Conservation (phyloP, 257 asterid genomes). For the Lantana camara region DNA sequence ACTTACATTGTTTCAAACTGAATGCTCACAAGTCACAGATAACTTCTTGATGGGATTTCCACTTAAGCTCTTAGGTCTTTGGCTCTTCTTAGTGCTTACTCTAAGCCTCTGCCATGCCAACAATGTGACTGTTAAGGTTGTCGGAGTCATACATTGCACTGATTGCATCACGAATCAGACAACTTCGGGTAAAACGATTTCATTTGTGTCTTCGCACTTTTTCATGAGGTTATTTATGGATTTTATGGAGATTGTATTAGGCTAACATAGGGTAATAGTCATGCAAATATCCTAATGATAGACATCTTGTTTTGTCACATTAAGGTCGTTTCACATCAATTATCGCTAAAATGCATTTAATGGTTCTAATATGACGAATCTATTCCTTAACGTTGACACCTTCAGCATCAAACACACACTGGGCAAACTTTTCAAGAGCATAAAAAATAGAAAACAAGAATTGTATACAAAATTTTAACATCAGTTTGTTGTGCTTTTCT, state of each 20-base stretch:
- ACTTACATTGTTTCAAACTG: not conserved
- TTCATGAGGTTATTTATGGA: too few species aligned
- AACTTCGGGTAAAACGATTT: slow-evolving; percentile 22
- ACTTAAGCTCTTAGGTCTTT: slow-evolving; percentile 22
- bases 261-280: not conserved
- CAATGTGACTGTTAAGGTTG: slow-evolving; percentile 35
- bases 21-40: not conserved
- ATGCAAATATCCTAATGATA: not conserved
- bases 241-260: not conserved
- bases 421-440: slow-evolving; percentile 1
- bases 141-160: slow-evolving; percentile 43
- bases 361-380: not conserved
- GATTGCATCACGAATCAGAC: slow-evolving; percentile 34
- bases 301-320: not conserved
- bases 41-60: slow-evolving; percentile 30
- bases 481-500: slow-evolving; percentile 12
- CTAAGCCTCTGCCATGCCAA: slow-evolving; percentile 33
- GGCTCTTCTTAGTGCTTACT: slow-evolving; percentile 18
- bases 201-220: not conserved
- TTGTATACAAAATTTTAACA: not conserved
- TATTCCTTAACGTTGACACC: not conserved
- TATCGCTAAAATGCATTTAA: not conserved
- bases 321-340: not conserved
- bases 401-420: slow-evolving; percentile 1
- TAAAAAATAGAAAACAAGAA: not conserved